Percentiles rank a stretch among this genome's conserved stretches.
These are phyloP conservation scores for Artemisia tridentata DNA, from an alignment of 129 eudicot species.

Conservation along the genomic window DNA sequence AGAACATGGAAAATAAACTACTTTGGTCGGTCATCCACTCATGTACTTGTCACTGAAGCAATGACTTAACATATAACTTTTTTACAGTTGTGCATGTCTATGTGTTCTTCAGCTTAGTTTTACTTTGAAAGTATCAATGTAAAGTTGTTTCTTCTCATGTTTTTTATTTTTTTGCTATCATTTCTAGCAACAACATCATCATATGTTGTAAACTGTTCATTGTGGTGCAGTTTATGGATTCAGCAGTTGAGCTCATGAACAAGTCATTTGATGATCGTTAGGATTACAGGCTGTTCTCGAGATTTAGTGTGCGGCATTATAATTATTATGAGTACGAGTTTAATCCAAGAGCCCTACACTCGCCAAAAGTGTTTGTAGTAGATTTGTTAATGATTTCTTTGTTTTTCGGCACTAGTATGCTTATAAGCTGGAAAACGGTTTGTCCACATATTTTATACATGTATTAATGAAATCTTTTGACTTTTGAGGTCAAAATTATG, in stretches of 20 bases:
- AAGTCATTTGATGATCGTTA: constrained; percentile 71
- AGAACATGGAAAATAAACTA: constrained; percentile 11
- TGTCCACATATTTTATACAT: background rate
- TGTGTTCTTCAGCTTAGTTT: constrained; percentile 19
- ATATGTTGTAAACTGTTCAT: constrained; percentile 18
- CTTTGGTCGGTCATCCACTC: constrained; percentile 8
- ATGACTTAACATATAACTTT: background rate
- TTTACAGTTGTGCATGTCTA: constrained; percentile 10
- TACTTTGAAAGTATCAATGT: background rate
- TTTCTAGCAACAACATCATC: background rate
- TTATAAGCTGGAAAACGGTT: background rate
- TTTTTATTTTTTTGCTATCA: background rate
- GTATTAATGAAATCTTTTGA: background rate
- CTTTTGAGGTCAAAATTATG: background rate
- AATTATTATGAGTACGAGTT: constrained; percentile 20
- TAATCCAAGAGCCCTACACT: constrained; percentile 10
- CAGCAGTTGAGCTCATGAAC: constrained; percentile 79
- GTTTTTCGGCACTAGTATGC: constrained; percentile 16
- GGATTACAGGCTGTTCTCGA: constrained; percentile 16
- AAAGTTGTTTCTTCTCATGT: background rate
- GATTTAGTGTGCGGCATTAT: constrained; percentile 13
- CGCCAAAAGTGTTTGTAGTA: constrained; percentile 12
- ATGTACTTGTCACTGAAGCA: background rate
- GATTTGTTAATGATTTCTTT: constrained; percentile 23
- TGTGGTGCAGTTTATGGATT: constrained; percentile 84